phyloP scores from a whole-genome alignment of 176 grass and related monocot genomes.

The Musa acuminata region DNA sequence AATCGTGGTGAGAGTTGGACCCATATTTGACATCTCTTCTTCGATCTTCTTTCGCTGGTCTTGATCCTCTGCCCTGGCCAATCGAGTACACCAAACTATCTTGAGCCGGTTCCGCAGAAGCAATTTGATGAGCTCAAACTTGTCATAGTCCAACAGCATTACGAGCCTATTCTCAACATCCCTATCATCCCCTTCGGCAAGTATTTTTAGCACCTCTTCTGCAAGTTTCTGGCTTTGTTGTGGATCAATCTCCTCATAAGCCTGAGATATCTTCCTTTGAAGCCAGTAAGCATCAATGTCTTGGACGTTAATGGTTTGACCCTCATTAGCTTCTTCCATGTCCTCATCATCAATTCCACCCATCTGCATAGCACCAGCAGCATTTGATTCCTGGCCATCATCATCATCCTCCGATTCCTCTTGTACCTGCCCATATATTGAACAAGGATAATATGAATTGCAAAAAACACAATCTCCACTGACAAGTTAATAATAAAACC shows the following conservation, averaged over 20 bases:
- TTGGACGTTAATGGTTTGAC: slow-evolving; percentile 67
- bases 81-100: slow-evolving; percentile 93
- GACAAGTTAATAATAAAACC: not conserved
- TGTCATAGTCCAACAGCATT: slow-evolving; percentile 81
- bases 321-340: slow-evolving; percentile 50
- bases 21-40: slow-evolving; percentile 61
- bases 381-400: slow-evolving; percentile 35
- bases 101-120: slow-evolving; percentile 75
- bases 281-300: slow-evolving; percentile 99
- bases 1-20: slow-evolving; percentile 44
- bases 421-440: slow-evolving; percentile 46
- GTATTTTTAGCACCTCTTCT: slow-evolving; percentile 80
- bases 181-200: slow-evolving; percentile 69
- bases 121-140: slow-evolving; percentile 88
- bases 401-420: slow-evolving; percentile 85
- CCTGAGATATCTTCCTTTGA: slow-evolving; percentile 84
- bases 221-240: slow-evolving; percentile 80
- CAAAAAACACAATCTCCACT: not conserved
- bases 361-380: slow-evolving; percentile 77
- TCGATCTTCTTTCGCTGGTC: slow-evolving; percentile 74
- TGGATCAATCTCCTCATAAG: slow-evolving; percentile 74
- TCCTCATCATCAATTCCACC: slow-evolving; percentile 72
- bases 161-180: slow-evolving; percentile 80
- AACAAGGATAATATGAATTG: not conserved
- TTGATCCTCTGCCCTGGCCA: slow-evolving; percentile 83